Evolutionary conservation across 2,329 filamentous ascomycete genomes (phyloP).

Genomic region (Claviceps pusilla): DNA sequence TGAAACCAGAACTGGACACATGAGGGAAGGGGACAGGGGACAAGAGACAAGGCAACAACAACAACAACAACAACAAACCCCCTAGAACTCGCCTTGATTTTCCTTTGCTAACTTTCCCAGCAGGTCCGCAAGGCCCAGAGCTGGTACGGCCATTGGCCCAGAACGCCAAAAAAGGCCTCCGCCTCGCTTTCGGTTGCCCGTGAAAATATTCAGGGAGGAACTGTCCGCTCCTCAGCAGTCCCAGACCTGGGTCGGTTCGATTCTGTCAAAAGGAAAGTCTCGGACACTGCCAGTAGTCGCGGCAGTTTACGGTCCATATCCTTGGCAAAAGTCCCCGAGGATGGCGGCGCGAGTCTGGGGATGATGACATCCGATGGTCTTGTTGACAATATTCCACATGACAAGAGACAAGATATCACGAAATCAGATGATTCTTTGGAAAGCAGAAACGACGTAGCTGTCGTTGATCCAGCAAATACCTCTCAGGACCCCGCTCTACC

Average conservation of each 20-base stretch:
- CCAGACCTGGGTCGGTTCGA: constrained; percentile 39
- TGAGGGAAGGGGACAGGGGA: neutral
- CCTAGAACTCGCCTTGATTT: neutral
- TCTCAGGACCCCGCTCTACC: neutral
- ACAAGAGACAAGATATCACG: constrained; percentile 2
- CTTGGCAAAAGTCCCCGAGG: constrained; percentile 14
- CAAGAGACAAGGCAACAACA: neutral
- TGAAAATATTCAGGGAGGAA: constrained; percentile 46
- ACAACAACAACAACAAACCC: too few relatives aligned
- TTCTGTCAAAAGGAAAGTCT: constrained; percentile 18
- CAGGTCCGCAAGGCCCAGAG: constrained; percentile 39
- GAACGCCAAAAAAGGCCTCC: constrained; percentile 40
- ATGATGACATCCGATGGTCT: neutral
- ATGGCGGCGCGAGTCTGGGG: constrained; percentile 6
- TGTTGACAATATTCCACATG: neutral
- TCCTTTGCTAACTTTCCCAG: neutral
- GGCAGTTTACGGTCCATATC: constrained; percentile 12
- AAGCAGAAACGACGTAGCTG: neutral
- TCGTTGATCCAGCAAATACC: neutral
- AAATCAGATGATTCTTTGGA: neutral
- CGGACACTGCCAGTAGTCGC: constrained; percentile 18
- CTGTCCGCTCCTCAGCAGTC: constrained; percentile 28
- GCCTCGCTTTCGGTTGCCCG: constrained; percentile 45
- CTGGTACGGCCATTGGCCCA: constrained; percentile 50
- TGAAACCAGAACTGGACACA: too few relatives aligned